Conservation (phyloP, 345 rosid species). For the Streptanthus diversifolius region DNA sequence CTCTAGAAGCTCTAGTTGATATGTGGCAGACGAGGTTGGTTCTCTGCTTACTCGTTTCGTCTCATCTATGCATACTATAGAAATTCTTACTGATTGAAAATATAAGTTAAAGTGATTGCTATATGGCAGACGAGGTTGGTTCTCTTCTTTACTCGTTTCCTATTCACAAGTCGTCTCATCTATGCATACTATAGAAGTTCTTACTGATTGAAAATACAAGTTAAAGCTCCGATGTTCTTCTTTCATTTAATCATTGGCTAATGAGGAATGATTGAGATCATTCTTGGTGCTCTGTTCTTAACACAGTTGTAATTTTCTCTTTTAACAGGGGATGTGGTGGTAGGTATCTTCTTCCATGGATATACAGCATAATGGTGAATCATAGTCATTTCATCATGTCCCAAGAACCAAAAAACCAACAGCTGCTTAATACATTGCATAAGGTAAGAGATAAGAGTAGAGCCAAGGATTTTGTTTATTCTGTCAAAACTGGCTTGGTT, state of each 20-base stretch:
- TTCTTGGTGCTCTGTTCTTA: not conserved
- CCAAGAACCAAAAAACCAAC: conserved; percentile 44
- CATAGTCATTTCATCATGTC: conserved; percentile 54
- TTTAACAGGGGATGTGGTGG: conserved; percentile 57
- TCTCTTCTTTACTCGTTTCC: conserved; percentile 12
- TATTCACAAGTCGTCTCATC: too few relatives aligned
- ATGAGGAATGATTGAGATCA: not conserved
- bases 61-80: not conserved
- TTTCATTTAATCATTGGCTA: not conserved
- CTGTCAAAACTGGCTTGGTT: not conserved
- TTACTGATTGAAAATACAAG: not conserved
- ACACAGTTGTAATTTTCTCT: not conserved
- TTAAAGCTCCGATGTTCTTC: not conserved
- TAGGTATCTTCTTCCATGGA: conserved; percentile 68
- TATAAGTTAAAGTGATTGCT: too few relatives aligned
- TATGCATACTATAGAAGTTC: not conserved
- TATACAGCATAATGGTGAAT: conserved; percentile 67
- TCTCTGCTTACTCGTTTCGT: conserved; percentile 11
- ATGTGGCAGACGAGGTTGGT: conserved; percentile 85
- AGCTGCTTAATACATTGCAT: conserved; percentile 49
- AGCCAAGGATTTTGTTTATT: conserved; percentile 2
- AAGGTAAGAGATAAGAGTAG: conserved; percentile 47
- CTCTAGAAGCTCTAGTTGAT: conserved; percentile 58
- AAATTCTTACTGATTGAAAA: not conserved
- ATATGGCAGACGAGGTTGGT: conserved; percentile 85